phyloP scores from a whole-genome alignment of 2,329 filamentous ascomycete species.

The Pseudogymnoascus sp. region DNA sequence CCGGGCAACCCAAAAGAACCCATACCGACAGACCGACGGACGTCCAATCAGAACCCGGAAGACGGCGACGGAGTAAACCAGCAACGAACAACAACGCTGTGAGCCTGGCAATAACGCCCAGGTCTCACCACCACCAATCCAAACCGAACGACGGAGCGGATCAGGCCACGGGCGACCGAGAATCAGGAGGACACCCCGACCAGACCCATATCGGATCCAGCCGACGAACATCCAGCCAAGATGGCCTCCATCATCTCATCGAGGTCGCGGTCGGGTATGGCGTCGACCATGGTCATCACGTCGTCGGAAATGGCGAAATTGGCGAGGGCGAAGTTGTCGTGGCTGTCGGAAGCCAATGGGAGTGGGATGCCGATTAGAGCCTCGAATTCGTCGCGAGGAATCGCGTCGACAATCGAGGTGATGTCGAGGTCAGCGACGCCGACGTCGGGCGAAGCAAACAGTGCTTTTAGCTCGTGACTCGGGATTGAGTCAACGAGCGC shows the following conservation, averaged over 20 bases:
- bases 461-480: conserved; percentile 4
- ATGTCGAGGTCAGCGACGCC: conserved; percentile 25
- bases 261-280: not conserved
- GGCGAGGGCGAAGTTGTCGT: not conserved
- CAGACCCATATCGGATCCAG: not conserved
- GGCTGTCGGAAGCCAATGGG: not conserved
- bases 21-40: not conserved
- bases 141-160: not conserved
- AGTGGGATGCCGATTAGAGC: not conserved
- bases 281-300: conserved; percentile 2
- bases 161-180: not conserved
- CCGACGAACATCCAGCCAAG: not conserved
- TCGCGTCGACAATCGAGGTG: conserved; percentile 12
- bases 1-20: not conserved
- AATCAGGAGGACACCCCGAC: not conserved
- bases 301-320: conserved; percentile 7
- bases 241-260: not conserved
- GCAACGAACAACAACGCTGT: not conserved
- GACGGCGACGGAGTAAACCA: not conserved
- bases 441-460: conserved; percentile 39
- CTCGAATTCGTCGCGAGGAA: not conserved
- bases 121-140: not conserved
- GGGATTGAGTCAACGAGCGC: conserved; percentile 2
- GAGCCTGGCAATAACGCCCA: conserved; percentile 5
- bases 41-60: not conserved